phyloP scores from a whole-genome alignment of 1,284 basidiomycete species.

The Testicularia cyperi region DNA sequence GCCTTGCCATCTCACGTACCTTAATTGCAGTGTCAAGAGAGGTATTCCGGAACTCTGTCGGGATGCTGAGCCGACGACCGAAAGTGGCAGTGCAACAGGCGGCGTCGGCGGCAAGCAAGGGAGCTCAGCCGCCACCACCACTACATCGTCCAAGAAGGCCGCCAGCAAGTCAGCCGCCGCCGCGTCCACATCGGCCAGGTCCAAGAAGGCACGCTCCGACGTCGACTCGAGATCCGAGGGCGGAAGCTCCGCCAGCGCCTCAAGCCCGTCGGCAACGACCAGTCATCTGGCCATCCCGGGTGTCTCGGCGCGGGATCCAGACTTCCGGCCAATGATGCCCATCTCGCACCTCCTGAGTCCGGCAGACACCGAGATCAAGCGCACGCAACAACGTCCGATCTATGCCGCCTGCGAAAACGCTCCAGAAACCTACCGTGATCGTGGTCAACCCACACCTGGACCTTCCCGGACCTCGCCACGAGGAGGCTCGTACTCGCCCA shows the following conservation, averaged over 20 bases:
- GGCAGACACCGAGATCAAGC: neutral
- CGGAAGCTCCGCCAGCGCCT: conserved; percentile 10
- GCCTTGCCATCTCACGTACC: neutral
- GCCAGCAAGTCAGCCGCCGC: conserved; percentile 4
- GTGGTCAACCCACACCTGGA: too few relatives aligned
- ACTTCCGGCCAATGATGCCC: conserved; percentile 20
- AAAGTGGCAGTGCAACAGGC: neutral
- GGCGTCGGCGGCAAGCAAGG: neutral
- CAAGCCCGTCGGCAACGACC: too few relatives aligned
- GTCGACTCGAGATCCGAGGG: conserved; percentile 15
- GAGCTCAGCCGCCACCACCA: too few relatives aligned
- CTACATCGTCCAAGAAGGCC: too few relatives aligned
- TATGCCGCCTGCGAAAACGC: neutral
- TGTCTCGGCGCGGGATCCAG: conserved; percentile 13
- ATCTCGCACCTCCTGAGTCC: conserved; percentile 21
- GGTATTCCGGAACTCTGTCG: conserved; percentile 37
- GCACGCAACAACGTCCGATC: neutral
- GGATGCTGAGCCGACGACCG: conserved; percentile 24
- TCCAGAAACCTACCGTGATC: too few relatives aligned
- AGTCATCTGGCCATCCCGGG: conserved; percentile 29
- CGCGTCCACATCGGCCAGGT: conserved; percentile 1
- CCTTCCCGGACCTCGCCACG: too few relatives aligned
- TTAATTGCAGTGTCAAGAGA: conserved; percentile 18
- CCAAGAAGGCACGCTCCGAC: too few relatives aligned
- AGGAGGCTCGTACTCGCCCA: neutral